Base-by-base conservation (phyloP, 1,284 basidiomycete genomes). In the Sporisorium iseilematis-ciliati region DNA sequence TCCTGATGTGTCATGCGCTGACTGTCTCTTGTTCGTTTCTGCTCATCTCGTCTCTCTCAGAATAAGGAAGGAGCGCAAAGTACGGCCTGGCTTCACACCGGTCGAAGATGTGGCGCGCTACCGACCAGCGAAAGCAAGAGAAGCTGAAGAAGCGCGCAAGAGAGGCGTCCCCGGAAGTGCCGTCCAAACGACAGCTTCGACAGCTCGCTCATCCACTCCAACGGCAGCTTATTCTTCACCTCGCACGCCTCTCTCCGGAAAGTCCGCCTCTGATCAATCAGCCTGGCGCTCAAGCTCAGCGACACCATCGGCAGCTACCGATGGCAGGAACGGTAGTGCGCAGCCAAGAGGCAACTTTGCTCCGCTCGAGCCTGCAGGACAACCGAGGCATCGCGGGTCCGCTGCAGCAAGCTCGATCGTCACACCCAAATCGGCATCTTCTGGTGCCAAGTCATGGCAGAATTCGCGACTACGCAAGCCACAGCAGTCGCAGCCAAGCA, bases 71-170 rank as follows among this genome's bases (percentile, higher is more conserved):
- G 90, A 97, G 85, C 88, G 92, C 70, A 95, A 92, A 87, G 91
- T 98, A 75, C 89, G 94, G 35, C 94, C 94, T 0, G 95, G 95
- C 1, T 98, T 91, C 86, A 96, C 94, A 1, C 95, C 95, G 0
- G 93, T 94, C 84, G 95, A 98, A 86, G 95, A 98, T 86, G 89
- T 97, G 14, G 88, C 89, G 35, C 90, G 91, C 42, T 98, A 95
- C 86, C 90, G 93, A 50, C 73, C 74, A 20, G 54, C 54, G 11
- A 50, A 59, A 10, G 61, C 64, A 45, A 69, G 58, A 38, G 57
- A 71, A 26, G 68, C 64, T 6, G 68, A 71, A 65, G 69, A 72
- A 45, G 60, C 49, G 29, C 62, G 62, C 25, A 71, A 55, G 46
- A 46, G 51, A 7, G 58, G 31, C 38, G n/a, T 57, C 7, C 62